A percentile compares a stretch with the other conserved stretches of the same genome.
Conservation (phyloP, 2,329 filamentous ascomycete genomes). For the Aspergillus sclerotialis region DNA sequence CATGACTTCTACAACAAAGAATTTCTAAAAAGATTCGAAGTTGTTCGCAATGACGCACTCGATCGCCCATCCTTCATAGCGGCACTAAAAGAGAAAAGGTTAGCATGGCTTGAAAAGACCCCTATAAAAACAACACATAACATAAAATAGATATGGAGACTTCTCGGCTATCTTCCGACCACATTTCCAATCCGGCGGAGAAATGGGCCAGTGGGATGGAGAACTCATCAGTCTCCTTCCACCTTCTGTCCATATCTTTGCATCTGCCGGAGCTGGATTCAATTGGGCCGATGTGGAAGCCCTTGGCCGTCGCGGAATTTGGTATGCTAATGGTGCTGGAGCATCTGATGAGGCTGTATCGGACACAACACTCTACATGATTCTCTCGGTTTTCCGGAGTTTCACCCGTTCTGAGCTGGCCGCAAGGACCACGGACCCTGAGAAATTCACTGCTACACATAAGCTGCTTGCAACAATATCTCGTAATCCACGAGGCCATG, state of each 20-base stretch:
- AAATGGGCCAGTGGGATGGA: slow-evolving; percentile 59
- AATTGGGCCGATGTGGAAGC: slow-evolving; percentile 59
- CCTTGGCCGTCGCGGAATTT: slow-evolving; percentile 36
- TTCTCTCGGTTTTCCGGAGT: slow-evolving; percentile 45
- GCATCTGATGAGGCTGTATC: slow-evolving; percentile 40
- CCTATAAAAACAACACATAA: too few species aligned
- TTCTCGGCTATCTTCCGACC: slow-evolving; percentile 47
- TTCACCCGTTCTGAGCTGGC: slow-evolving; percentile 44
- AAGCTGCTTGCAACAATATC: slow-evolving; percentile 41
- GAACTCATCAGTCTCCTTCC: slow-evolving; percentile 55
- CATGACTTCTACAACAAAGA: slow-evolving; percentile 32
- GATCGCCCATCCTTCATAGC: slow-evolving; percentile 33
- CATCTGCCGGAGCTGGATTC: slow-evolving; percentile 59
- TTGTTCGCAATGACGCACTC: slow-evolving; percentile 4
- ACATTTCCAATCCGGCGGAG: slow-evolving; percentile 57
- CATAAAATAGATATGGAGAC: slow-evolving; percentile 27
- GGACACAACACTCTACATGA: slow-evolving; percentile 38
- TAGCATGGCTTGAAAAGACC: too few species aligned
- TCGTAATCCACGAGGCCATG: slow-evolving; percentile 42
- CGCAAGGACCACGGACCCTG: slow-evolving; percentile 37
- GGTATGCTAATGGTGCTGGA: slow-evolving; percentile 39
- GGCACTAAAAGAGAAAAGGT: slow-evolving; percentile 31
- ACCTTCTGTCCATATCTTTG: slow-evolving; percentile 52
- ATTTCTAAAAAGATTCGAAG: too few species aligned
- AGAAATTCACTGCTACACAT: slow-evolving; percentile 38